Conservation (phyloP, 202 grass and related monocot species). For the Dendrocalamus latiflorus region DNA sequence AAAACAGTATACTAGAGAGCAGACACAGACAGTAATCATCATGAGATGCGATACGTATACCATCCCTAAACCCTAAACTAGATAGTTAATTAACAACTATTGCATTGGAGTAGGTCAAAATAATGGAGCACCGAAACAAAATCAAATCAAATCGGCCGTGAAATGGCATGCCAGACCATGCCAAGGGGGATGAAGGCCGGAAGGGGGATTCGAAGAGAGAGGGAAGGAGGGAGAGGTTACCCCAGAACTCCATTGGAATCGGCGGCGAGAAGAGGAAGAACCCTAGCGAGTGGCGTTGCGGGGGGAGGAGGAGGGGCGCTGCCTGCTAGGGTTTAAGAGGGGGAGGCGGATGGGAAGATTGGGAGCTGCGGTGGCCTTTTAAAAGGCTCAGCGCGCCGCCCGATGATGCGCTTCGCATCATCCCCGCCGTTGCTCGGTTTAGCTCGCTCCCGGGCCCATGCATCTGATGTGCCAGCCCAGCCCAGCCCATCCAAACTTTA, state of each 20-base stretch:
- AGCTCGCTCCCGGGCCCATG: no score
- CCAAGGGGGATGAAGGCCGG: neutral
- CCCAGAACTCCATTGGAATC: constrained; percentile 37
- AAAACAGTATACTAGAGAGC: neutral
- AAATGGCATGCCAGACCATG: neutral
- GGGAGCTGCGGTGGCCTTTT: neutral
- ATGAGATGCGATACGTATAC: neutral
- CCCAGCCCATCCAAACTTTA: no score
- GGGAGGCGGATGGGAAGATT: no score
- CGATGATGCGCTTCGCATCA: neutral
- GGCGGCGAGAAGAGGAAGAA: neutral
- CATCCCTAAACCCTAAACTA: neutral
- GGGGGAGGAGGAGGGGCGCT: neutral
- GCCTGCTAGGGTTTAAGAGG: constrained; percentile 16
- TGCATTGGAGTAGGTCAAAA: neutral
- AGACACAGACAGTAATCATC: neutral
- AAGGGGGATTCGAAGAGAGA: neutral
- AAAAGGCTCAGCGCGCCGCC: neutral
- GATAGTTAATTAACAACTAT: neutral
- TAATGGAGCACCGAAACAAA: neutral
- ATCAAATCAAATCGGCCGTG: neutral
- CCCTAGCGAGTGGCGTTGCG: neutral
- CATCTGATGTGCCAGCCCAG: no score
- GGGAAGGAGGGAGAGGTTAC: neutral
- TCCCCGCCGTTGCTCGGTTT: neutral